Conservation (phyloP, 1,139 yeast species). For the Scheffersomyces segobiensis region DNA sequence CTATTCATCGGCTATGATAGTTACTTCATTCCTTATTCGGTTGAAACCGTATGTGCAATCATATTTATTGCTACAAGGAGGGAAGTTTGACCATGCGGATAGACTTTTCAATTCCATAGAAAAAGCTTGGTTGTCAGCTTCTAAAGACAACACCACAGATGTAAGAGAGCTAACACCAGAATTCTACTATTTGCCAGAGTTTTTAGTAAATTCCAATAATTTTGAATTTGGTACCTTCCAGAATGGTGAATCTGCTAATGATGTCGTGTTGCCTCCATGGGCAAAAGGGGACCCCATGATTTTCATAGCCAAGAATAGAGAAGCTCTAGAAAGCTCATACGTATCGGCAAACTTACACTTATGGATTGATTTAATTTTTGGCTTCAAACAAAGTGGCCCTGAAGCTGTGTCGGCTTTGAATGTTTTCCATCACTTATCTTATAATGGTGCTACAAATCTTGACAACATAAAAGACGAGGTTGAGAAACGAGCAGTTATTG, state of each 20-base stretch:
- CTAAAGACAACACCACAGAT: conserved; percentile 78
- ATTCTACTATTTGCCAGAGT: conserved; percentile 78
- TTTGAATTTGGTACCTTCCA: conserved; percentile 72
- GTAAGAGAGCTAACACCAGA: conserved; percentile 86
- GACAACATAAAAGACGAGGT: conserved; percentile 70
- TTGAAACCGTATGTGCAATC: conserved; percentile 79
- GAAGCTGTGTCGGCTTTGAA: conserved; percentile 66
- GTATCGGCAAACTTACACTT: conserved; percentile 72
- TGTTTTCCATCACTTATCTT: conserved; percentile 79
- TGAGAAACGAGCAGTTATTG: conserved; percentile 74
- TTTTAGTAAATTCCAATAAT: conserved; percentile 59
- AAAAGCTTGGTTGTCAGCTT: conserved; percentile 78
- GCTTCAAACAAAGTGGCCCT: conserved; percentile 71
- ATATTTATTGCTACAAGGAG: conserved; percentile 76
- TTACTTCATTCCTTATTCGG: conserved; percentile 72
- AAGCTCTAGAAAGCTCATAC: conserved; percentile 78
- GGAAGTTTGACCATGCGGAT: conserved; percentile 85
- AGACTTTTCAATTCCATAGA: conserved; percentile 70
- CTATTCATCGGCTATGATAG: conserved; percentile 91
- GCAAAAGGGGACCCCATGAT: conserved; percentile 71
- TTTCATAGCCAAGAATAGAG: conserved; percentile 71
- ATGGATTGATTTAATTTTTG: conserved; percentile 86
- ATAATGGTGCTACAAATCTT: conserved; percentile 77
- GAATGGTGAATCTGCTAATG: conserved; percentile 54
- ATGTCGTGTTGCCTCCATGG: conserved; percentile 81